These are phyloP conservation scores for Brasenia schreberi DNA, from an alignment of 164 flowering plant genomes.

Conservation along the genomic window DNA sequence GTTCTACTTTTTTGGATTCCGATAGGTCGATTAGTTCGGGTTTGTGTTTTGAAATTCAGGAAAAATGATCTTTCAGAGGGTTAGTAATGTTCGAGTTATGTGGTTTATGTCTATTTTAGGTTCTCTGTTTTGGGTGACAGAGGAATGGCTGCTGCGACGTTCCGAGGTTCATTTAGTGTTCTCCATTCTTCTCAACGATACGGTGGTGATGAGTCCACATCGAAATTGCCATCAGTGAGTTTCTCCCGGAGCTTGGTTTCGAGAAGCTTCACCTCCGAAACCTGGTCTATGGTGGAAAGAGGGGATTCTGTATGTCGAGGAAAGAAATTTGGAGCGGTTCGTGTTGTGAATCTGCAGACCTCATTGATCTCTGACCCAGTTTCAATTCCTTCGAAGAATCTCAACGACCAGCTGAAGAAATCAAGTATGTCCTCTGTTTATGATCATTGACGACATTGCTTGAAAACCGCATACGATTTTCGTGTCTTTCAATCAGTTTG, in stretches of 20 bases:
- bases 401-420: slow-evolving; percentile 43
- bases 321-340: slow-evolving; percentile 22
- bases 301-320: slow-evolving; percentile 9
- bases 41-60: too few relatives aligned
- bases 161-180: neutral
- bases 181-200: neutral
- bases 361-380: slow-evolving; percentile 37
- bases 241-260: slow-evolving; percentile 22
- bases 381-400: slow-evolving; percentile 29
- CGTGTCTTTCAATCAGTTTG: neutral
- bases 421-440: slow-evolving; percentile 34
- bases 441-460: neutral
- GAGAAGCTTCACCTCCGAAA: slow-evolving; percentile 18
- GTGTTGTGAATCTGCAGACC: slow-evolving; percentile 44
- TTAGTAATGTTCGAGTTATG: too few relatives aligned
- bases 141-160: slow-evolving; percentile 2
- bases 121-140: neutral
- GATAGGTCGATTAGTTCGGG: too few relatives aligned
- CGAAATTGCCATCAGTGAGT: neutral
- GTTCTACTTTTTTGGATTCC: too few relatives aligned
- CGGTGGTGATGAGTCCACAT: neutral
- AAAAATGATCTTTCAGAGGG: too few relatives aligned
- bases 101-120: neutral
- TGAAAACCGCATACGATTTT: neutral
- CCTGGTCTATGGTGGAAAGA: slow-evolving; percentile 15